Evolutionary conservation across 2,329 filamentous ascomycete species (phyloP).

Genomic region (Botrytis cinerea): DNA sequence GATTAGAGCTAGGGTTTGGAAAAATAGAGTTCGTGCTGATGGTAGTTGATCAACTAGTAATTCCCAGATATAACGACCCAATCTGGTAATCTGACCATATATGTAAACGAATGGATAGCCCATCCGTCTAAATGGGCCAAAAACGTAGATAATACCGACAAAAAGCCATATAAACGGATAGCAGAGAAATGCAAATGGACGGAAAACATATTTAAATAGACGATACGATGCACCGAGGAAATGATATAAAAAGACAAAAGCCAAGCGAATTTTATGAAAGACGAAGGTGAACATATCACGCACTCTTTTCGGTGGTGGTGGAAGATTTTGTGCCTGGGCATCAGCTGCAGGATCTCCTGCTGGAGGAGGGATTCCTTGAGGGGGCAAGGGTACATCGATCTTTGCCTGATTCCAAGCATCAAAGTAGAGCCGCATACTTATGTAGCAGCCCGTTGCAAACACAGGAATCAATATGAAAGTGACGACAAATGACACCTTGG

Average conservation of each 20-base stretch:
- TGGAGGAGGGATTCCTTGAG: not conserved
- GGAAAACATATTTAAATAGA: not conserved
- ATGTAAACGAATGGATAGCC: not conserved
- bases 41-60: not conserved
- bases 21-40: rapidly evolving
- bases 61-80: not conserved
- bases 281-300: not conserved
- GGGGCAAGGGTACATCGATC: not conserved
- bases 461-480: not conserved
- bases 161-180: not conserved
- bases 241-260: not conserved
- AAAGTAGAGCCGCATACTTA: not conserved
- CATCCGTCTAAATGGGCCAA: not conserved
- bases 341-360: not conserved
- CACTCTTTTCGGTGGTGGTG: not conserved
- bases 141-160: not conserved
- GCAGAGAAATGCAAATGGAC: not conserved
- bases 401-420: not conserved
- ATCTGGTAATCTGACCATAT: not conserved
- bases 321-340: not conserved
- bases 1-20: not conserved
- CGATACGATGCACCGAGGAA: not conserved
- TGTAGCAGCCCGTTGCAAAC: not conserved
- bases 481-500: not conserved
- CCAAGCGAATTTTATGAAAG: not conserved